Conservation (phyloP, 2,329 filamentous ascomycete species). For the Alternaria sp. region DNA sequence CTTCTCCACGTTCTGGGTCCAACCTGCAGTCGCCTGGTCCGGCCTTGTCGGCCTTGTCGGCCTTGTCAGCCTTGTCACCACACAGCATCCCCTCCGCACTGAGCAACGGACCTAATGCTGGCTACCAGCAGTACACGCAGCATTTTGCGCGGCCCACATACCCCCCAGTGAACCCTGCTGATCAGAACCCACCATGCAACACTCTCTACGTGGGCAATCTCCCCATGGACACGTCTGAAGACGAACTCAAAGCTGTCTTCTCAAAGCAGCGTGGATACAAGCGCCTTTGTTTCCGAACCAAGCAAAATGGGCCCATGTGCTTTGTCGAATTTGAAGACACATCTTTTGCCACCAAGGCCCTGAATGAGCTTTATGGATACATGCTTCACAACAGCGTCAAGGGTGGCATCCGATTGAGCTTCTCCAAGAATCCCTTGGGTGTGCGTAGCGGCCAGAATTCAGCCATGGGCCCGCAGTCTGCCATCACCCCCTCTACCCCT, state of each 20-base stretch:
- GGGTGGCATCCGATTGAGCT: conserved; percentile 92
- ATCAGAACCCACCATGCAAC: conserved; percentile 97
- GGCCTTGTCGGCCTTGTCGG: conserved; percentile 50
- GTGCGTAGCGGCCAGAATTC: conserved; percentile 79
- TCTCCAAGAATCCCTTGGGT: conserved; percentile 95
- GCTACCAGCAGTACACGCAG: conserved; percentile 65
- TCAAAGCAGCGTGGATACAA: conserved; percentile 95
- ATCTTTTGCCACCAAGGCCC: conserved; percentile 87
- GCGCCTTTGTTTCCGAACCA: conserved; percentile 91
- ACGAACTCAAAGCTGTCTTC: conserved; percentile 93
- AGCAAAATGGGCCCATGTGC: conserved; percentile 96
- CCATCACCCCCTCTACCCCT: conserved; percentile 61
- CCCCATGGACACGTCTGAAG: conserved; percentile 89
- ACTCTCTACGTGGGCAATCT: conserved; percentile 98
- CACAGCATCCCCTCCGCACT: conserved; percentile 67
- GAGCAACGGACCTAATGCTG: conserved; percentile 58
- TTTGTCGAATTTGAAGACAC: conserved; percentile 98
- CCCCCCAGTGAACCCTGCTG: conserved; percentile 89
- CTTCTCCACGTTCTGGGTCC: conserved; percentile 59
- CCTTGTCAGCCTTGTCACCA: conserved; percentile 53
- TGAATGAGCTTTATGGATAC: conserved; percentile 88
- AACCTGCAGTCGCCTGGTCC: conserved; percentile 61
- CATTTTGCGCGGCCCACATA: conserved; percentile 72
- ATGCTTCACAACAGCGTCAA: conserved; percentile 90
- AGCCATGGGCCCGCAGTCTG: conserved; percentile 61